Conservation (phyloP, 495 filamentous ascomycete genomes). For the Penicillium cosmopolitanum region DNA sequence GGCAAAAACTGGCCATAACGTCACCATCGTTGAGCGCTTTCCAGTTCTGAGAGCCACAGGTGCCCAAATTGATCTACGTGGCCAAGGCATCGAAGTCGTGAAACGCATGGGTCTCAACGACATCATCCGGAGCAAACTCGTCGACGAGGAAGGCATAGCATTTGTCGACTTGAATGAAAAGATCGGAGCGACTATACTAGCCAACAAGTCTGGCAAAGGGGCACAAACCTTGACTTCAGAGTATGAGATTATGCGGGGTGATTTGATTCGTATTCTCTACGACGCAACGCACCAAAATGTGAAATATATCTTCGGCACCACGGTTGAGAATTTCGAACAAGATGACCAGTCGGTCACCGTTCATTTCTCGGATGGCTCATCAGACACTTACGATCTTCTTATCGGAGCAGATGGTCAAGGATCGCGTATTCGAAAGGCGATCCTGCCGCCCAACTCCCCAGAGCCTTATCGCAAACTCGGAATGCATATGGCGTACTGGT, state of each 20-base stretch:
- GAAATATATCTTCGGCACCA: slow-evolving; percentile 43
- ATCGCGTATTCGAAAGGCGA: slow-evolving; percentile 42
- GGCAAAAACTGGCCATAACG: slow-evolving; percentile 30
- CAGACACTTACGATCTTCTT: slow-evolving; percentile 48
- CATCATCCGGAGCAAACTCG: slow-evolving; percentile 30
- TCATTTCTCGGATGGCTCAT: slow-evolving; percentile 40
- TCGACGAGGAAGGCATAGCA: slow-evolving; percentile 39
- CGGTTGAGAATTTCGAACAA: slow-evolving; percentile 29
- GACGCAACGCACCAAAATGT: slow-evolving; percentile 40
- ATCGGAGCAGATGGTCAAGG: slow-evolving; percentile 55
- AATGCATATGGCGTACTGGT: slow-evolving; percentile 47
- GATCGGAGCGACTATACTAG: slow-evolving; percentile 28
- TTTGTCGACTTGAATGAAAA: slow-evolving; percentile 37
- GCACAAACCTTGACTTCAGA: slow-evolving; percentile 42
- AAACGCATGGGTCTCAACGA: slow-evolving; percentile 47
- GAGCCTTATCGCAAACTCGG: slow-evolving; percentile 28
- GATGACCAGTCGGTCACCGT: slow-evolving; percentile 35
- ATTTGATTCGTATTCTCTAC: slow-evolving; percentile 42
- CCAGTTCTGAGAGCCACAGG: slow-evolving; percentile 37
- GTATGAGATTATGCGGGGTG: slow-evolving; percentile 52
- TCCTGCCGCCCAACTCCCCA: slow-evolving; percentile 31
- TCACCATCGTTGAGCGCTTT: slow-evolving; percentile 48
- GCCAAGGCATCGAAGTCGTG: slow-evolving; percentile 38
- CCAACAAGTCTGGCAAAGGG: slow-evolving; percentile 39
- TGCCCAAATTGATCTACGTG: slow-evolving; percentile 46